Conservation (phyloP, 768 basidiomycete species). For the Phylloporus sp. region DNA sequence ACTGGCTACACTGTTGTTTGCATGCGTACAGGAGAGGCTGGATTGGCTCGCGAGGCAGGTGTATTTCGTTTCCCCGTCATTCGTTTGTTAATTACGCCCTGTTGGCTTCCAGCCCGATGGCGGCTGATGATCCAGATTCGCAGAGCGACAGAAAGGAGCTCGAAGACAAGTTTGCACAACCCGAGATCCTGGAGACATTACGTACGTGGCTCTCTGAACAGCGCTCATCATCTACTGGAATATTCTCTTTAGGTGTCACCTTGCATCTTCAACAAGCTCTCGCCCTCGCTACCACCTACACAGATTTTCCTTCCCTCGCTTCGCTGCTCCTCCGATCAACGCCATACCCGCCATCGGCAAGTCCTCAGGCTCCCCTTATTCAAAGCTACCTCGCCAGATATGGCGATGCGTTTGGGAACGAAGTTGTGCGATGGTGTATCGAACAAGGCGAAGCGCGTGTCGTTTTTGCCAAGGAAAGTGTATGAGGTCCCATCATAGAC, state of each 20-base stretch:
- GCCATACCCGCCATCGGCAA: conserved; percentile 59
- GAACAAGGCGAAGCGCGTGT: conserved; percentile 81
- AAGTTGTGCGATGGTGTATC: conserved; percentile 88
- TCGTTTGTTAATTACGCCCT: background rate
- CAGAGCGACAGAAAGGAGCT: conserved; percentile 57
- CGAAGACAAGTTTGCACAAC: conserved; percentile 61
- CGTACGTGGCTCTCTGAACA: conserved; percentile 45
- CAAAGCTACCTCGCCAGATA: conserved; percentile 72
- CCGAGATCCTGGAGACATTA: conserved; percentile 73
- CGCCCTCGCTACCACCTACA: conserved; percentile 77
- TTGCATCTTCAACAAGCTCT: conserved; percentile 70
- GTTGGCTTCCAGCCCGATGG: conserved; percentile 36
- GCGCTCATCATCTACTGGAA: background rate
- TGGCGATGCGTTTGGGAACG: conserved; percentile 78
- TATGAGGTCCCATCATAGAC: conserved; percentile 60
- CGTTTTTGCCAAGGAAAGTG: conserved; percentile 72
- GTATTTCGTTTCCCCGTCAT: background rate
- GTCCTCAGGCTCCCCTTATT: conserved; percentile 58
- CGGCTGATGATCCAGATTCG: conserved; percentile 42
- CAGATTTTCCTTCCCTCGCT: conserved; percentile 82
- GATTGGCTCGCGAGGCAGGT: conserved; percentile 61
- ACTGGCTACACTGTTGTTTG: conserved; percentile 58
- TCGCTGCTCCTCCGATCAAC: conserved; percentile 69
- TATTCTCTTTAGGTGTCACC: conserved; percentile 46
- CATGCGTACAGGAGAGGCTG: conserved; percentile 61